Evolutionary conservation across 805 yeast genomes (phyloP).

Genomic region (Schwanniomyces yamadae): DNA sequence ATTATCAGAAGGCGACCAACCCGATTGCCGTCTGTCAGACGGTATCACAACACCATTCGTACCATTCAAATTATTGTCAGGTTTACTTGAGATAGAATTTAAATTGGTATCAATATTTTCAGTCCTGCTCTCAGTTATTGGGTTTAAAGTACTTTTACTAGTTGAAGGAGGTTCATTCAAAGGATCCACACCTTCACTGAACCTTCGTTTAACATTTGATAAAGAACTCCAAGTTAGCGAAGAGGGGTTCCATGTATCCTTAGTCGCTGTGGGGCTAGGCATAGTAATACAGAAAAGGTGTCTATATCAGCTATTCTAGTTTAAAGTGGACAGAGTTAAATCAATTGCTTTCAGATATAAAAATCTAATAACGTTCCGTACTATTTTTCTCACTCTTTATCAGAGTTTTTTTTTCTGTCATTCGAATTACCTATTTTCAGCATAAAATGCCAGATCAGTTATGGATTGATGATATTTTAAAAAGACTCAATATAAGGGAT

Average conservation of each 20-base stretch:
- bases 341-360: too few relatives aligned
- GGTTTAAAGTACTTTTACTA: constrained; percentile 1
- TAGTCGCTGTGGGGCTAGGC: constrained; percentile 1
- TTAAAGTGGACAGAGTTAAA: neutral
- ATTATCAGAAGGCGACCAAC: constrained; percentile 2
- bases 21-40: constrained; percentile 11
- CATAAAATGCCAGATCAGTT: constrained; percentile 5
- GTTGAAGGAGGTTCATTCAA: neutral
- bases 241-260: constrained; percentile 1
- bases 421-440: neutral
- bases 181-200: constrained; percentile 2
- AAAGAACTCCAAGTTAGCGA: constrained; percentile 4
- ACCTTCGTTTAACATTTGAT: constrained; percentile 1
- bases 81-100: neutral
- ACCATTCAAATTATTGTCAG: constrained; percentile 1
- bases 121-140: constrained; percentile 10
- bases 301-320: neutral
- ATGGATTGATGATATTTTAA: constrained; percentile 25
- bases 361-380: neutral
- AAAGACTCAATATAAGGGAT: constrained; percentile 29
- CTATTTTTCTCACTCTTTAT: too few relatives aligned
- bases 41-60: neutral
- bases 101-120: constrained; percentile 9
- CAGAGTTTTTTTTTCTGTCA: too few relatives aligned
- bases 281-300: too few relatives aligned